Evolutionary conservation across 129 eudicot genomes (phyloP).

Genomic region (Ambrosia artemisiifolia): DNA sequence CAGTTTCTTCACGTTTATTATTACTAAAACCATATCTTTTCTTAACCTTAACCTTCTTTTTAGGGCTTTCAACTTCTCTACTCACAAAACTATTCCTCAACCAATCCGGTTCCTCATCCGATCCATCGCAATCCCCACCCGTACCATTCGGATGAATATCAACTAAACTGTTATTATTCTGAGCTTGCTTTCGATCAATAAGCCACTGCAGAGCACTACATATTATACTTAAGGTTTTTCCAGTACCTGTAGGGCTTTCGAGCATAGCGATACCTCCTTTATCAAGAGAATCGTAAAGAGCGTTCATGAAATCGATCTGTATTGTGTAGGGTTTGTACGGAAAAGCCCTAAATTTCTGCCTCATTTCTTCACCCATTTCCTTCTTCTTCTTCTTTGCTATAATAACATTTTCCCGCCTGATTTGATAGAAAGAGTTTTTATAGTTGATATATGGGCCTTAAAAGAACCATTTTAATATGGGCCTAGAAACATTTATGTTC

Average conservation of each 20-base stretch:
- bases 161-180: not conserved
- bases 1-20: slow-evolving; percentile 31
- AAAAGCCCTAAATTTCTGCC: slow-evolving; percentile 66
- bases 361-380: slow-evolving; percentile 32
- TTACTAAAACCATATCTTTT: slow-evolving; percentile 32
- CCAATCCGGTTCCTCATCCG: slow-evolving; percentile 94
- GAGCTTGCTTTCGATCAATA: slow-evolving; percentile 44
- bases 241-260: slow-evolving; percentile 98
- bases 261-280: slow-evolving; percentile 93
- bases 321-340: slow-evolving; percentile 86
- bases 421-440: not conserved
- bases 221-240: slow-evolving; percentile 90
- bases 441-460: not conserved
- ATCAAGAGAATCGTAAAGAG: slow-evolving; percentile 69
- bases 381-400: slow-evolving; percentile 10
- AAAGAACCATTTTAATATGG: no score
- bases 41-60: slow-evolving; percentile 38
- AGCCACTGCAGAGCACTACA: slow-evolving; percentile 98
- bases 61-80: slow-evolving; percentile 39
- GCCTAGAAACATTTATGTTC: no score
- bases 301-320: slow-evolving; percentile 84
- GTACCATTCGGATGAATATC: slow-evolving; percentile 22
- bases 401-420: slow-evolving; percentile 43
- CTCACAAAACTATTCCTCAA: slow-evolving; percentile 37
- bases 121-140: slow-evolving; percentile 23